Evolutionary conservation across 768 basidiomycete genomes (phyloP), one percentile per base, ranked within the genome.

Genomic region (Ramaria sp.): DNA sequence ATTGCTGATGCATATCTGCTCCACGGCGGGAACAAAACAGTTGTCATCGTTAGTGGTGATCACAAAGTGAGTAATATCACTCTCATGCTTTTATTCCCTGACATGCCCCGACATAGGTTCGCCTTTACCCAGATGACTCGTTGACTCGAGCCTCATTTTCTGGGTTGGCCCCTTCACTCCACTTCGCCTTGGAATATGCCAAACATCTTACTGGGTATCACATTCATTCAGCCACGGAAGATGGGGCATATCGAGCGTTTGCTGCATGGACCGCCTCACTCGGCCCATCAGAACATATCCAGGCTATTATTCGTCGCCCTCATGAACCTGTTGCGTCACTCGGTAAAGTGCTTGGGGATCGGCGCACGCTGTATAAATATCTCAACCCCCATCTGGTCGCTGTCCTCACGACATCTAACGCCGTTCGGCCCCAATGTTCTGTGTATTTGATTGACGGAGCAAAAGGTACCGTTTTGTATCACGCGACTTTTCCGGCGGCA

Each of bases 341-440:
- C 31, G 95, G 94, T 4, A 84, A 84, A 63, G 91, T 95, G 4
- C 73, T 91, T 4, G 93, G 89, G 2, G 86, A 94, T 68, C 81
- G 92, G 53, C 83, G 82, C 38, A 93, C 92, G 33, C 68, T 97
- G 58, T 95, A 96, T 76, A 97, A 97, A 71, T 95, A 96, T 65
- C 77, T 97, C 59, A 95, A 95, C 66, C 86, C 86, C 7, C 82
- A 90, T 62, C 63, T 93, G 34, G 74, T 85, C 50, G 79, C 81
- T 7, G 73, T 91, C 38, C 70, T 85, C 31, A 90, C 90, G 6
- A 69, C 73, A 13, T 67, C 73, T 17, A 60, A 54, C 7, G 31
- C 51, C 34, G 46, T 39, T 20, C 51, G 56, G 10, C 48, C 65
- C 1, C 68, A 63, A 1, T 91, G 88, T 64, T 79, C 80, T 0